Evolutionary conservation across 2,329 filamentous ascomycete species (phyloP), one percentile per base, ranked within the genome.

Genomic region (Ascosphaera aggregata): DNA sequence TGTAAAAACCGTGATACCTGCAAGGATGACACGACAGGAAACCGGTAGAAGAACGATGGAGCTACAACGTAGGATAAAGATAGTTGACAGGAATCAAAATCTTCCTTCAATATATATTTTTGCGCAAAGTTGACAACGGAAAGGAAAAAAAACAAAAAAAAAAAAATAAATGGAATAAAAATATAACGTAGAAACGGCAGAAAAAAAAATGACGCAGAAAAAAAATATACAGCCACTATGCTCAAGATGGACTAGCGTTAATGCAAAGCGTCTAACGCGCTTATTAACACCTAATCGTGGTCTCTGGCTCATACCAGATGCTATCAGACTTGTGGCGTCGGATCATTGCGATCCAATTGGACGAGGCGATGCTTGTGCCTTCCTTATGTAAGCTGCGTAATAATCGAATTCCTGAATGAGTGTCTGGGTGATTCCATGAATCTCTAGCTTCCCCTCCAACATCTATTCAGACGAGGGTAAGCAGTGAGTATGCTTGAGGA

Each of bases 101-200:
- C 22, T 27, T 27, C 22, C 13, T 24, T 18, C 9, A 19, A 13
- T 15, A 15, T 19, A n/a, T 31, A 36, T 41, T 32, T 27, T 36
- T 37, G 20, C 13, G 38, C 40, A 40, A 31, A 39, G 7, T 43
- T 37, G 17, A 41, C 38, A 44, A 45, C 19, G 15, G 40, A 19
- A 38, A 24, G 41, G 18, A 37, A 38, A 42, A 30, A 43, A 43
- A 45, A 39, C 42, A 43, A 45, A 43, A 39, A 42, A 40, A 27
- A 39, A 43, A 41, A 41, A 42, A 43, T 45, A 46, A 45, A 43
- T 34, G 40, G 46, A 43, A 45, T 47, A 43, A 47, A 48, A 40
- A 36, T 40, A 13, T 7, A 44, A 45, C 19, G 15, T 40, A 19
- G 37, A 24, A 41, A 18, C 36, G 38, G 41, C 22, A 43, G 43